These are phyloP conservation scores for Coniochaeta prunicola DNA, from an alignment of 2,329 filamentous ascomycete species.

Conservation along the genomic window DNA sequence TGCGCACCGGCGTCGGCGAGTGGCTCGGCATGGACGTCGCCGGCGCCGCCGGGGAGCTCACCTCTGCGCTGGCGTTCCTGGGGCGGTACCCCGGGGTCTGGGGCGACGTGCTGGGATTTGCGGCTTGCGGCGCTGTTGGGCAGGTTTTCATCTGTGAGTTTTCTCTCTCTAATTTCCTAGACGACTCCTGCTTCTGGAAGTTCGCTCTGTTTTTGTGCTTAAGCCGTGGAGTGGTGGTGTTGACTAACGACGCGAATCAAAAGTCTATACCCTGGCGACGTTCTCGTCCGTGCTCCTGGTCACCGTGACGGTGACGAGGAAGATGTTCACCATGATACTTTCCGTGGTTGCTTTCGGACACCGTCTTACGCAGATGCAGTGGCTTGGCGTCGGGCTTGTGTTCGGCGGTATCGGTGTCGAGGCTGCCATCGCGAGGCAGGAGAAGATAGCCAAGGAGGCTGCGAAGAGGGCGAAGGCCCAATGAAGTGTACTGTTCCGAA, in stretches of 20 bases:
- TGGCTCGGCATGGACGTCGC: slow-evolving; percentile 61
- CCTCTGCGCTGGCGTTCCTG: slow-evolving; percentile 75
- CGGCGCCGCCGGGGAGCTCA: slow-evolving; percentile 67
- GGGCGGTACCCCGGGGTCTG: slow-evolving; percentile 71
- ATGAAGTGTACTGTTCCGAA: slow-evolving; percentile 1
- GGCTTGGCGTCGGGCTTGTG: slow-evolving; percentile 84
- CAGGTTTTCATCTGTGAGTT: slow-evolving; percentile 87
- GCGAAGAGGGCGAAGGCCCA: slow-evolving; percentile 40
- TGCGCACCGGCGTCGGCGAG: slow-evolving; percentile 54
- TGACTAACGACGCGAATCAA: not conserved
- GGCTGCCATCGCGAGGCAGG: slow-evolving; percentile 68
- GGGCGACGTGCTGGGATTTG: slow-evolving; percentile 84
- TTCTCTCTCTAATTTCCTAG: not conserved
- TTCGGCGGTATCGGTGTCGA: slow-evolving; percentile 95
- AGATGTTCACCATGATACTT: slow-evolving; percentile 99
- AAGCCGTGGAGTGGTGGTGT: no score
- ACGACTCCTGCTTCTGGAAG: no score
- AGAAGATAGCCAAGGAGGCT: slow-evolving; percentile 75
- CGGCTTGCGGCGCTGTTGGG: slow-evolving; percentile 81
- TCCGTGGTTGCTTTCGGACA: slow-evolving; percentile 95
- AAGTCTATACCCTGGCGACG: slow-evolving; percentile 82
- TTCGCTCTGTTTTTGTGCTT: no score
- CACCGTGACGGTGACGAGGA: slow-evolving; percentile 93
- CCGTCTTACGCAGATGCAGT: slow-evolving; percentile 78
- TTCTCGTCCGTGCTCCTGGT: slow-evolving; percentile 91